Base-by-base conservation (phyloP, 805 yeast species). In the Candida boidinii region DNA sequence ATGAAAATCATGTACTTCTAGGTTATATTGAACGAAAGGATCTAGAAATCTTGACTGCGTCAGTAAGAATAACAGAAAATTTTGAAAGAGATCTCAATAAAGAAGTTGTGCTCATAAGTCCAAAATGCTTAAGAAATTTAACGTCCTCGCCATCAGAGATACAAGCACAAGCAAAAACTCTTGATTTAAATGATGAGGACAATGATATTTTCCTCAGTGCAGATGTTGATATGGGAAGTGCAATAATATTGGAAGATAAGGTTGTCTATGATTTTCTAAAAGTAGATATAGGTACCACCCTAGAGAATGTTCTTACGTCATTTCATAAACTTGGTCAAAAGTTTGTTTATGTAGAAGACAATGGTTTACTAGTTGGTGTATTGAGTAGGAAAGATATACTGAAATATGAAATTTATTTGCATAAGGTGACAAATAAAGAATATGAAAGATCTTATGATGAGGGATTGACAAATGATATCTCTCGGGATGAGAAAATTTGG, bases 341-440 rank as follows among this genome's bases (percentile, higher is more conserved):
- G 28, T 69, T 77, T 19, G 66, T 92, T 1, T 63, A 80, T 26
- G 79, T 84, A 2, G 80, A 78, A 34, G 66, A 73, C 8, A 56
- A 67, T 20, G 92, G 88, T 2, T 39, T 50, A 2, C 49, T 85
- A 13, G 66, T 66, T 12, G 98, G 98, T 0, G 49, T 85, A n/a
- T 59, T 94, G 2, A 85, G 95, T 0, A 68, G 88, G 36, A 92
- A 92, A 48, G 97, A 88, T 49, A 63, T 90, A 13, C 55, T 88
- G 32, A 65, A 78, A 39, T 85, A 71, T 45, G 81, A 78, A 42
- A 39, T 51, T 9, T 54, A 56, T 33, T 33, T 55, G 25, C 60
- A 61, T 30, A 48, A 44, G 23, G 30, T 42, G 24, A 28, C 44
- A 7, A 46, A 49, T 27, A 57, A 53, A 2, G 44, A 51, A n/a